Evolutionary conservation across 2,329 filamentous ascomycete genomes (phyloP).

Genomic region (Domatiomyces catenatus): DNA sequence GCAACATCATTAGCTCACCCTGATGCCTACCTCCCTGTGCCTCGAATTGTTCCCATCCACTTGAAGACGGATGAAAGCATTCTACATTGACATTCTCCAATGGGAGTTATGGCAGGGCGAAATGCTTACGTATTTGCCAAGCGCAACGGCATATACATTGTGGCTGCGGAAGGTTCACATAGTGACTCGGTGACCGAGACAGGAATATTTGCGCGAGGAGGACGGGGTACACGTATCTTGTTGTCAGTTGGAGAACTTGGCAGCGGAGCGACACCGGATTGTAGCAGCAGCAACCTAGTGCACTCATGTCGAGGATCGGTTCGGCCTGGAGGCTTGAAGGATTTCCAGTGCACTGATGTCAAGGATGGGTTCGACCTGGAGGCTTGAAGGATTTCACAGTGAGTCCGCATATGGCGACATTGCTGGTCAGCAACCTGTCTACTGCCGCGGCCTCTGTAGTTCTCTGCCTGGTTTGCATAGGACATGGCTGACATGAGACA

Average conservation of each 20-base stretch:
- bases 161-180: conserved; percentile 5
- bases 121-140: conserved; percentile 9
- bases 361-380: too few relatives aligned
- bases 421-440: background rate
- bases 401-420: background rate
- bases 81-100: conserved; percentile 8
- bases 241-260: conserved; percentile 11
- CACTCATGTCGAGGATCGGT: too few relatives aligned
- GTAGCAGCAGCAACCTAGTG: conserved; percentile 3
- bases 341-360: too few relatives aligned
- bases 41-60: conserved; percentile 10
- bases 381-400: conserved; percentile 9
- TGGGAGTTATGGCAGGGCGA: conserved; percentile 9
- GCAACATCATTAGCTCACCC: background rate
- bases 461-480: background rate
- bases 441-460: background rate
- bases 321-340: too few relatives aligned
- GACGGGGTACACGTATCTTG: conserved; percentile 12
- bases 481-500: background rate
- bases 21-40: conserved; percentile 10
- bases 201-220: conserved; percentile 3
- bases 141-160: conserved; percentile 9
- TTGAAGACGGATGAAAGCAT: conserved; percentile 5
- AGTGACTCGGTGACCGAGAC: conserved; percentile 5
- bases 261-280: conserved; percentile 7